Conservation (phyloP, 345 rosid species). For the Syzygium oleosum region DNA sequence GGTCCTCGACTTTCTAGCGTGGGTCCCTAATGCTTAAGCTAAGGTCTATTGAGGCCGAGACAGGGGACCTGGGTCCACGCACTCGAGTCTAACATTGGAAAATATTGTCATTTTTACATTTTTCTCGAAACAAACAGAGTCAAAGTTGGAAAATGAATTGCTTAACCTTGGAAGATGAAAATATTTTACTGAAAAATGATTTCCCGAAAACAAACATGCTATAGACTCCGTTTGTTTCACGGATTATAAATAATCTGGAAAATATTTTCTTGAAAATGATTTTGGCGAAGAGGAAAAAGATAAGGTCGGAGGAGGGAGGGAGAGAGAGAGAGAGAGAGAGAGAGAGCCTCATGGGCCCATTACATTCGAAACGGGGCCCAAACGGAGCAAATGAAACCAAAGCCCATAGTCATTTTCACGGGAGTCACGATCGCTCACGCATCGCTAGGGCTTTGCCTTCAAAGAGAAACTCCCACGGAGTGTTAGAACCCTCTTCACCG, state of each 20-base stretch:
- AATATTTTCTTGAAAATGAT: neutral
- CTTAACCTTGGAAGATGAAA: too few relatives aligned
- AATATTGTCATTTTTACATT: too few relatives aligned
- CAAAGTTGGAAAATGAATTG: too few relatives aligned
- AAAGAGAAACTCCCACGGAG: neutral
- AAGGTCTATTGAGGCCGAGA: too few relatives aligned
- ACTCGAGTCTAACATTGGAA: too few relatives aligned
- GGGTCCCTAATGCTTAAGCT: too few relatives aligned
- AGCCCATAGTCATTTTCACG: neutral
- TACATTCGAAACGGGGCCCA: neutral
- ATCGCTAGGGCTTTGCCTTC: neutral
- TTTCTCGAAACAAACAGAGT: too few relatives aligned
- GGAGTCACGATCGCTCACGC: neutral
- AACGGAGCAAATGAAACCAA: neutral
- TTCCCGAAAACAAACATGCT: too few relatives aligned
- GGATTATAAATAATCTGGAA: neutral
- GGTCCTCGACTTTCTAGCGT: too few relatives aligned
- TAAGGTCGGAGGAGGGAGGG: accelerated
- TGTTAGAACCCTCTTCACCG: neutral
- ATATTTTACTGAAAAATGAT: too few relatives aligned
- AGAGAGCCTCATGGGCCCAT: neutral
- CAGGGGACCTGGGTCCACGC: too few relatives aligned
- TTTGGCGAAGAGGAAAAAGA: neutral
- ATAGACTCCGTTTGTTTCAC: accelerated
- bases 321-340: neutral